Evolutionary conservation across 257 asterid genomes (phyloP).

Genomic region (Galeopsis tetrahit): DNA sequence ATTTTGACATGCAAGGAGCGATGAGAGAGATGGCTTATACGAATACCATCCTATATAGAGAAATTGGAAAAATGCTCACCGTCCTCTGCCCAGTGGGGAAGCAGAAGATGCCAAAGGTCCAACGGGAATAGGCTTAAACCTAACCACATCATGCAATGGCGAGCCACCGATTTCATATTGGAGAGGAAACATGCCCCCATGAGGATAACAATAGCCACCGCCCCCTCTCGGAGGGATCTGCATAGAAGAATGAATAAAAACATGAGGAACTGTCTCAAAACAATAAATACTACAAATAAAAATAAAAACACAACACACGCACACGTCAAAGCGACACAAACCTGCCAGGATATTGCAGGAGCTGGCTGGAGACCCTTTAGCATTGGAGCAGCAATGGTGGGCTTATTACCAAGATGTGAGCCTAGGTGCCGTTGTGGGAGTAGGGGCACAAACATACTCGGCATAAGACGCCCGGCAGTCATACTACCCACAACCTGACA

Average conservation of each 20-base stretch:
- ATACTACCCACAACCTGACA: constrained; percentile 71
- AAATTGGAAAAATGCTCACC: constrained; percentile 43
- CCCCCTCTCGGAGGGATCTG: constrained; percentile 81
- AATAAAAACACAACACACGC: background rate
- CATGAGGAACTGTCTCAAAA: background rate
- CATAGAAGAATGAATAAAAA: constrained; percentile 10
- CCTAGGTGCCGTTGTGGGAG: constrained; percentile 82
- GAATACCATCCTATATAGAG: background rate
- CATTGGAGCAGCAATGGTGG: constrained; percentile 49
- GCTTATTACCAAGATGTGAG: constrained; percentile 69
- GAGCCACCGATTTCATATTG: constrained; percentile 67
- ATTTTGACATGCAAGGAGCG: constrained; percentile 1
- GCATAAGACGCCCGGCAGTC: constrained; percentile 75
- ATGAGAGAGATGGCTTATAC: background rate
- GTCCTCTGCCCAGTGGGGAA: constrained; percentile 69
- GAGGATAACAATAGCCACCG: constrained; percentile 61
- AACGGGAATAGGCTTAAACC: constrained; percentile 64
- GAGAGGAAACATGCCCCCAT: constrained; percentile 62
- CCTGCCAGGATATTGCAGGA: constrained; percentile 73
- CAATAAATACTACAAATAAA: background rate
- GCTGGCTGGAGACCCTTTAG: constrained; percentile 72
- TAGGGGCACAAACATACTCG: constrained; percentile 71
- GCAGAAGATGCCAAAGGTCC: constrained; percentile 88
- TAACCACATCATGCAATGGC: constrained; percentile 60
- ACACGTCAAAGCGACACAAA: constrained; percentile 4